Conservation (phyloP, 1,284 basidiomycete genomes). For the Apiotrichum akiyoshidainum region DNA sequence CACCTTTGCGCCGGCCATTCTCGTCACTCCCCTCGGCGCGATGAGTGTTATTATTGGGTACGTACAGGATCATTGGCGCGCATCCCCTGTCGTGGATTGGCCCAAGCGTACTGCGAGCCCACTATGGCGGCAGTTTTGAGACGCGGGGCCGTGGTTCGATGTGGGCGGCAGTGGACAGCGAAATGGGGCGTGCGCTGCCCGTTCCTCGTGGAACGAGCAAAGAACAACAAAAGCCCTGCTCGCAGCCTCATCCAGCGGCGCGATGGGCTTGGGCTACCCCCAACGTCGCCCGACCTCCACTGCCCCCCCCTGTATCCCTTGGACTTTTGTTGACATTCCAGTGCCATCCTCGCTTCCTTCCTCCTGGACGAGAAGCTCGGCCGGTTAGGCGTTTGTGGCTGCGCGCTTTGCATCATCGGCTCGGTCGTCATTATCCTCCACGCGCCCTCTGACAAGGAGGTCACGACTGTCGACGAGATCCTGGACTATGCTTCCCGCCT, state of each 20-base stretch:
- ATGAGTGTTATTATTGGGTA: constrained; percentile 96
- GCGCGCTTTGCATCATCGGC: constrained; percentile 73
- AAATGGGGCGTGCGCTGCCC: too few relatives aligned
- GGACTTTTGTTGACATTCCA: constrained; percentile 39
- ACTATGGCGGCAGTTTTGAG: too few relatives aligned
- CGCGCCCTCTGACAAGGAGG: constrained; percentile 91
- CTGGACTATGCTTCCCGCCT: constrained; percentile 75
- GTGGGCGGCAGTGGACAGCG: too few relatives aligned
- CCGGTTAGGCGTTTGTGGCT: constrained; percentile 86
- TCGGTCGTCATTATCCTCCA: constrained; percentile 88
- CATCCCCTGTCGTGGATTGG: background rate
- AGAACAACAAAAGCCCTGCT: too few relatives aligned
- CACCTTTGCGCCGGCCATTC: constrained; percentile 93
- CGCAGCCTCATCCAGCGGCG: too few relatives aligned
- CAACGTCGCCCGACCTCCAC: too few relatives aligned
- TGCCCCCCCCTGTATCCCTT: too few relatives aligned
- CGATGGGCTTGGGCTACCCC: too few relatives aligned
- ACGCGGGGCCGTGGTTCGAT: too few relatives aligned
- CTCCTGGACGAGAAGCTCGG: constrained; percentile 91
- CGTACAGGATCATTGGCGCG: background rate
- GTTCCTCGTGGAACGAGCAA: too few relatives aligned
- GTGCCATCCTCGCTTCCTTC: constrained; percentile 88
- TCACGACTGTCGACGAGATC: constrained; percentile 92
- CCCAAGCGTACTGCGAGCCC: too few relatives aligned
- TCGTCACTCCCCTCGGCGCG: constrained; percentile 94